phyloP scores from a whole-genome alignment of 768 basidiomycete species.

The Kwoniella sp. region DNA sequence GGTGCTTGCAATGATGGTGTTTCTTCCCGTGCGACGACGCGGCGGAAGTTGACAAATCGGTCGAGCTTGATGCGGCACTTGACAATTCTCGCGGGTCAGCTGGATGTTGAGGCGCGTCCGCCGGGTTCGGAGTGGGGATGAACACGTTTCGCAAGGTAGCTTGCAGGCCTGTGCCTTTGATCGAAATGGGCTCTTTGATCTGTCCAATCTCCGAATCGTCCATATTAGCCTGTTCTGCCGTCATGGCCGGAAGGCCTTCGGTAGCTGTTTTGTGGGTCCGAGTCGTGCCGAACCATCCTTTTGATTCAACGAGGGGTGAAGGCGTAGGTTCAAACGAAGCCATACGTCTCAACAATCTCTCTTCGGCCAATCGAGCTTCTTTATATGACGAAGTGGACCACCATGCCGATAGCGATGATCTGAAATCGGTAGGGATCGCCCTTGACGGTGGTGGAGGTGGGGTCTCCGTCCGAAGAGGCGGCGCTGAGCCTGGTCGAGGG shows the following conservation, averaged over 20 bases:
- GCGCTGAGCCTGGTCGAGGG: conserved; percentile 26
- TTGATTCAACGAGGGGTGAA: conserved; percentile 8
- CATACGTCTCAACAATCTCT: conserved; percentile 42
- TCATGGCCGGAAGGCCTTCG: not conserved
- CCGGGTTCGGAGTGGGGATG: conserved; percentile 45
- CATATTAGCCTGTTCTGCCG: not conserved
- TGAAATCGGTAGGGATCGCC: conserved; percentile 45
- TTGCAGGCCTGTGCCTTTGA: conserved; percentile 33
- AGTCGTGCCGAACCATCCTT: conserved; percentile 35
- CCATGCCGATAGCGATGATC: conserved; percentile 45
- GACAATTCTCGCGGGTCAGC: conserved; percentile 31
- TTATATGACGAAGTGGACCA: conserved; percentile 49
- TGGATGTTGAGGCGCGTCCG: conserved; percentile 40
- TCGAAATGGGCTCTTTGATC: conserved; percentile 26
- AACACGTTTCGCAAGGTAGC: conserved; percentile 49
- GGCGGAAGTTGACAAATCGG: conserved; percentile 14
- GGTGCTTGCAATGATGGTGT: conserved; percentile 22
- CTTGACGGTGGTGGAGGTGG: conserved; percentile 36
- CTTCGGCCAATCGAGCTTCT: conserved; percentile 47
- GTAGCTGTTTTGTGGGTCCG: not conserved
- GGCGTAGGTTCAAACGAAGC: conserved; percentile 31
- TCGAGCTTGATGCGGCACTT: conserved; percentile 29
- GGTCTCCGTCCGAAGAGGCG: conserved; percentile 14
- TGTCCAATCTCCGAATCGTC: conserved; percentile 22
- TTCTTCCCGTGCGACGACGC: conserved; percentile 11